These are phyloP conservation scores for Euphorbia schlechtendalii DNA, from an alignment of 441 rosid genomes.

Conservation along the genomic window DNA sequence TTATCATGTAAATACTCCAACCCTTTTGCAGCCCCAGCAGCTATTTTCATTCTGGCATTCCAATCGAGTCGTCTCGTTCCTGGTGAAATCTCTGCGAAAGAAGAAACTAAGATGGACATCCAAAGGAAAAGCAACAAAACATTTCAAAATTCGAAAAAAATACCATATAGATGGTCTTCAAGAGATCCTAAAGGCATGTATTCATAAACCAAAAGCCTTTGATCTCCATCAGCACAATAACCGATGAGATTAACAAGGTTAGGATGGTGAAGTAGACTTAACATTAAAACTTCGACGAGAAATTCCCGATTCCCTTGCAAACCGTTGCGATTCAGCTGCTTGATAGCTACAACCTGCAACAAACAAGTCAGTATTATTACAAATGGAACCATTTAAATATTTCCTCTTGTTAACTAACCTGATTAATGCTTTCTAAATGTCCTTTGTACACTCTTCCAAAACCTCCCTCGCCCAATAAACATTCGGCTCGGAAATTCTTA, in stretches of 20 bases:
- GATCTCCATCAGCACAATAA: constrained; percentile 89
- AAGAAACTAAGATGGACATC: not conserved
- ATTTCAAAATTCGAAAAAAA: not conserved
- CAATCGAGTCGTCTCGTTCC: constrained; percentile 71
- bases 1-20: constrained; percentile 79
- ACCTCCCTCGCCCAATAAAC: constrained; percentile 63
- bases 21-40: constrained; percentile 96
- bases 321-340: constrained; percentile 80
- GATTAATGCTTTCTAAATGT: constrained; percentile 42
- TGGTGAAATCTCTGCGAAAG: constrained; percentile 52
- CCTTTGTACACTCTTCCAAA: constrained; percentile 69
- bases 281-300: constrained; percentile 70
- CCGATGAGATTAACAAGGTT: constrained; percentile 81
- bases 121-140: not conserved
- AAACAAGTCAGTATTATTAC: constrained; percentile 6
- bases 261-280: constrained; percentile 72
- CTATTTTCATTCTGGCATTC: constrained; percentile 88
- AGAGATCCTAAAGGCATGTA: constrained; percentile 82
- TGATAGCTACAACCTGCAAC: constrained; percentile 72
- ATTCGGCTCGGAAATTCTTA: constrained; percentile 51
- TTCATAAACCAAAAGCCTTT: constrained; percentile 81
- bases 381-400: too few species aligned
- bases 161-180: constrained; percentile 80
- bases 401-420: constrained; percentile 26
- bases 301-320: constrained; percentile 89